Evolutionary conservation across 345 rosid species (phyloP).

Genomic region (Hypericum androsaemum): DNA sequence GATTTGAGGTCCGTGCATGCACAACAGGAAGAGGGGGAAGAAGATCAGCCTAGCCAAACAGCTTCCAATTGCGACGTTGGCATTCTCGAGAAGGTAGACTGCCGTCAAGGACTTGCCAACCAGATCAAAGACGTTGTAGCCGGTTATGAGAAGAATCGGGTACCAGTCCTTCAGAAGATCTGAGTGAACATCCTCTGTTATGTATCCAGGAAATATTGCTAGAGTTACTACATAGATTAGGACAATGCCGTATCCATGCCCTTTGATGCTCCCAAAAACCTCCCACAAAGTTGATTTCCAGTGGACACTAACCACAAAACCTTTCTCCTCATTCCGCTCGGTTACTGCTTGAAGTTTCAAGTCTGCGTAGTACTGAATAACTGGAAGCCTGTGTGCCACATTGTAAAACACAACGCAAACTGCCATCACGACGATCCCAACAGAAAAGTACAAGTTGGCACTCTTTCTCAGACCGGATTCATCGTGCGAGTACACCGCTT

Average conservation of each 20-base stretch:
- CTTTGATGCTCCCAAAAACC: conserved; percentile 50
- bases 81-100: conserved; percentile 43
- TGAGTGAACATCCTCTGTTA: conserved; percentile 88
- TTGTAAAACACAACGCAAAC: conserved; percentile 64
- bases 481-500: conserved; percentile 70
- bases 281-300: conserved; percentile 64
- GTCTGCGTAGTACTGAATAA: conserved; percentile 60
- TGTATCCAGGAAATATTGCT: conserved; percentile 82
- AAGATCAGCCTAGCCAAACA: conserved; percentile 71
- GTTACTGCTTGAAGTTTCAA: conserved; percentile 47
- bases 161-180: conserved; percentile 79
- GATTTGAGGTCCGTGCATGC: conserved; percentile 77
- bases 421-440: conserved; percentile 63
- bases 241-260: conserved; percentile 66
- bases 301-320: conserved; percentile 34
- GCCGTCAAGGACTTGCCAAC: conserved; percentile 85
- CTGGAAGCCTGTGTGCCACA: conserved; percentile 63
- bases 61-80: conserved; percentile 54
- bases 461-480: conserved; percentile 61
- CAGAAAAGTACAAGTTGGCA: conserved; percentile 68
- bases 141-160: conserved; percentile 55
- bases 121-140: conserved; percentile 78
- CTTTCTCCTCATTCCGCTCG: conserved; percentile 40
- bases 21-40: conserved; percentile 70
- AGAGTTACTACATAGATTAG: conserved; percentile 62